Evolutionary conservation across 768 basidiomycete species (phyloP), one percentile per base, ranked within the genome.

Genomic region (Daedaleopsis sinensis): DNA sequence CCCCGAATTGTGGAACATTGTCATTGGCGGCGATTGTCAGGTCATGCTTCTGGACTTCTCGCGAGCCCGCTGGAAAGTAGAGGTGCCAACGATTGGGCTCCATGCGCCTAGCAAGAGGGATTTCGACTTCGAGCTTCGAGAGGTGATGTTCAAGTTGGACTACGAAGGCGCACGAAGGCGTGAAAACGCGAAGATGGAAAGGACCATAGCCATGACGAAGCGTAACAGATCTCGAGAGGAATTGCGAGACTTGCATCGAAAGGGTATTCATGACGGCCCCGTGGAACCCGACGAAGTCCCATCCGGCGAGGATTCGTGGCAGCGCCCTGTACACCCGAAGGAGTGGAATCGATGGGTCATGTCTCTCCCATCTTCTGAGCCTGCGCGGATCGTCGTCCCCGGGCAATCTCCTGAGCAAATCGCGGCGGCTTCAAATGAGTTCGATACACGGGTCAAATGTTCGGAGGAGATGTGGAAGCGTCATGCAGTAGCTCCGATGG

Each of bases 41-140:
- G 79, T 87, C 27, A 82, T 77, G 47, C 73, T 88, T 52, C 80
- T 83, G 65, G 81, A 87, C 70, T 86, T 87, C 69, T 79, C 83
- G 44, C 71, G 74, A 48, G 79, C 78, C 60, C 68, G 72, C 42
- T 73, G 74, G 9, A 55, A 62, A 2, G 61, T 61, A 23, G 71
- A 76, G 19, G 71, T 75, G 24, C 36, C 73, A 5, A 68, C 71
- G 0, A 57, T 82, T 5, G 70, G 70, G 16, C 71, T 87, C 16
- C 63, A 64, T 21, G 67, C 64, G 12, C 79, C 80, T 2, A 74
- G 73, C 18, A 70, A 71, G 5, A 75, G 71, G 1, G 80, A 85
- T 19, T 74, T 87, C 36, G 71, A 68, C 16, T 43, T 78, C 59
- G 87, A 88, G 62, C 82, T 84, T 78, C 77, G 85, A 55, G 80